These are phyloP conservation scores for Phytophthora colocasiae DNA, from an alignment of 352 stramenopile species.

Conservation along the genomic window DNA sequence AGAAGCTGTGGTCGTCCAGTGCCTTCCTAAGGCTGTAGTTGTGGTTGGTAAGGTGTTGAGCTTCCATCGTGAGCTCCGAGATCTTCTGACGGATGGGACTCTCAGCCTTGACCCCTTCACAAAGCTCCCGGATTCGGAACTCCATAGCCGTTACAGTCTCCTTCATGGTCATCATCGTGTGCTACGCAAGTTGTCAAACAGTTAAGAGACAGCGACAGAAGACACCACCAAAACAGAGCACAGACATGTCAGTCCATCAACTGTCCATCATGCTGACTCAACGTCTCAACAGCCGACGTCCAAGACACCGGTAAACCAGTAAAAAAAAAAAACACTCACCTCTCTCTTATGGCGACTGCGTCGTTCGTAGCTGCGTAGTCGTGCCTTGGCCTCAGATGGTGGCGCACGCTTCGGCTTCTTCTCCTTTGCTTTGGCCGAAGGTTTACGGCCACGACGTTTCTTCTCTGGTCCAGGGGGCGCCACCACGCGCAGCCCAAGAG, in stretches of 20 bases:
- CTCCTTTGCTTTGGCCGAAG: slow-evolving; percentile 40
- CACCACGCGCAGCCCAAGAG: slow-evolving; percentile 21
- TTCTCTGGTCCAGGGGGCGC: slow-evolving; percentile 20
- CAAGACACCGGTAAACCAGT: slow-evolving; percentile 4
- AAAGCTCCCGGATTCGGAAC: slow-evolving; percentile 41
- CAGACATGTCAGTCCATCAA: slow-evolving; percentile 7
- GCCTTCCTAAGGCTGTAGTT: slow-evolving; percentile 58
- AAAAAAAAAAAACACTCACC: slow-evolving; percentile 20
- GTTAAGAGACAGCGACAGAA: slow-evolving; percentile 2
- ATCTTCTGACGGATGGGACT: slow-evolving; percentile 37
- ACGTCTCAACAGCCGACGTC: not conserved
- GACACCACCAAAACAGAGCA: slow-evolving; percentile 18
- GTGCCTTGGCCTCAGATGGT: slow-evolving; percentile 49
- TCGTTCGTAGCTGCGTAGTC: slow-evolving; percentile 60
- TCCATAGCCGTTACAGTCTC: slow-evolving; percentile 49
- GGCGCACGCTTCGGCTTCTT: slow-evolving; percentile 49
- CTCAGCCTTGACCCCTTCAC: slow-evolving; percentile 26
- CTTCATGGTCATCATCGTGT: slow-evolving; percentile 66
- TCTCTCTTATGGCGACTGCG: slow-evolving; percentile 62
- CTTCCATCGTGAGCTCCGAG: slow-evolving; percentile 48
- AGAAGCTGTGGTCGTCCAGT: slow-evolving; percentile 63
- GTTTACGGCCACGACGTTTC: slow-evolving; percentile 55
- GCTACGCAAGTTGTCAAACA: slow-evolving; percentile 40
- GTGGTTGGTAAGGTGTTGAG: slow-evolving; percentile 52
- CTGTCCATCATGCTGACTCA: slow-evolving; percentile 17